Conservation (phyloP, 192 early-diverging fungal genomes). For the Backusella macrospora region DNA sequence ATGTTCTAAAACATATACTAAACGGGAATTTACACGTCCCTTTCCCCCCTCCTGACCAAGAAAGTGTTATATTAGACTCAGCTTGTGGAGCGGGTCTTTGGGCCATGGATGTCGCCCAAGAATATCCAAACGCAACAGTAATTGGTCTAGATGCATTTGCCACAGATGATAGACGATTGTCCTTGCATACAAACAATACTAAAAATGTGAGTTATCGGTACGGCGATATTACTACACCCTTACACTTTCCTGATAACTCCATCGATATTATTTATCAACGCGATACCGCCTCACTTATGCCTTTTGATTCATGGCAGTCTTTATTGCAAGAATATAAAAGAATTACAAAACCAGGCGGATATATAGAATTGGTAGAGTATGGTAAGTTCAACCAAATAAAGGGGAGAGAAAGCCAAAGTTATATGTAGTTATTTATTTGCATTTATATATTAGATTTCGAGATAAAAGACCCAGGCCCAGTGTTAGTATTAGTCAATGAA, state of each 20-base stretch:
- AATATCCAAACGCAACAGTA: constrained; percentile 25
- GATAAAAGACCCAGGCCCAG: constrained; percentile 31
- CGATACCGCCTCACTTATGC: constrained; percentile 23
- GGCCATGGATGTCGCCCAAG: constrained; percentile 30
- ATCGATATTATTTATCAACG: constrained; percentile 35
- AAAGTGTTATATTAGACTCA: constrained; percentile 13
- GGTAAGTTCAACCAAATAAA: constrained; percentile 10
- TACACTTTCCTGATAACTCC: constrained; percentile 32
- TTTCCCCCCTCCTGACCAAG: neutral
- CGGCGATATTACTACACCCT: constrained; percentile 23
- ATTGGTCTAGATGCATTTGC: constrained; percentile 28
- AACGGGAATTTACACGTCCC: constrained; percentile 10
- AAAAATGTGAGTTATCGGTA: constrained; percentile 39
- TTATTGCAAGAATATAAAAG: constrained; percentile 42
- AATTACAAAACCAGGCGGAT: constrained; percentile 53
- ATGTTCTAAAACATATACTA: constrained; percentile 34
- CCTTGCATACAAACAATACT: neutral
- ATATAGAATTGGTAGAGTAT: constrained; percentile 50
- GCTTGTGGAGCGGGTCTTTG: constrained; percentile 37
- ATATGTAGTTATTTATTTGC: neutral
- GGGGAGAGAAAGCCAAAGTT: too few relatives aligned
- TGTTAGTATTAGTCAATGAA: constrained; percentile 31
- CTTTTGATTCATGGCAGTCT: constrained; percentile 25
- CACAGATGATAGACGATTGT: neutral
- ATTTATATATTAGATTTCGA: neutral